Evolutionary conservation across 257 asterid species (phyloP), one percentile per base, ranked within the genome.

Genomic region (Nemophila menziesii): DNA sequence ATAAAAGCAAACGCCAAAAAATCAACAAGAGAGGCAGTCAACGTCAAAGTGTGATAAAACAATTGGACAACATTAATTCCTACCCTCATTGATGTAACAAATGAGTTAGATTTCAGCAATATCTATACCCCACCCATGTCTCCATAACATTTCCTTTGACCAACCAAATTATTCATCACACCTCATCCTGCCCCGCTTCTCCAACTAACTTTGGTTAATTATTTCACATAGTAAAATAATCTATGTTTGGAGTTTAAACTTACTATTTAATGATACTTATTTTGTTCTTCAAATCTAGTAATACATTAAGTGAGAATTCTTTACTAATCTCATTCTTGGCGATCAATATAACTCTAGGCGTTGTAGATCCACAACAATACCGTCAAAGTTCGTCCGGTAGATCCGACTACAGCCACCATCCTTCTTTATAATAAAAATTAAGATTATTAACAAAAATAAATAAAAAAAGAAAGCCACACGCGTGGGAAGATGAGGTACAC

Each of bases 121-220:
- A 50, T 29, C 36, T 29, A n/a, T 16, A 15, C 8, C 27, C 58
- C 48, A 42, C 62, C 68, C 65, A 51, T 20, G 16, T 16, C 17
- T n/a, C 12, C 36, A 29, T 4, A 17, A 37, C 33, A 48, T 51
- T 50, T 55, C 22, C 70, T 72, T 68, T 68, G 80, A 72, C 79
- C 79, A 63, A 20, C 37, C 52, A 24, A 24, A 24, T n/a, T n/a
- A n/a, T n/a, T n/a, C n/a, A n/a, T 9, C 33, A 24, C 33, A 24
- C 36, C 9, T n/a, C n/a, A n/a, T n/a, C n/a, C n/a, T n/a, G n/a
- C n/a, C n/a, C n/a, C n/a, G n/a, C n/a, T n/a, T n/a, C 36, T 53
- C 71, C 59, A 41, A 20, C 14, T 20, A 39, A 9, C 21, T 42
- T 20, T 39, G 26, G 27, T 40, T 40, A 40, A 9, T 5, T 8